Conservation (phyloP, 768 basidiomycete species). For the Hortiboletus campestris region DNA sequence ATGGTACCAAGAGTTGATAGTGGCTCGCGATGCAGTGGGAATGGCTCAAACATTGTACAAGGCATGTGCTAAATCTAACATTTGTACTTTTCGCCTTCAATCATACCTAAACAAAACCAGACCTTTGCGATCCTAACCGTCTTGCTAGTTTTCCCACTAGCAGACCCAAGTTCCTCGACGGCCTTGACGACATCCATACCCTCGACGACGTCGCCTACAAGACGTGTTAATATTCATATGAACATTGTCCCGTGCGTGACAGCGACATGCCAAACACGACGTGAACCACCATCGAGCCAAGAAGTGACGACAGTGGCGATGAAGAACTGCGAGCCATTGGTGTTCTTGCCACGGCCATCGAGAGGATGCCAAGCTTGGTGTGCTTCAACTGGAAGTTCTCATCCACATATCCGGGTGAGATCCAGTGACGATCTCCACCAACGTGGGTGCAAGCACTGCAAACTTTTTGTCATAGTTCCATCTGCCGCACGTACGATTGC, state of each 20-base stretch:
- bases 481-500: conserved; percentile 76
- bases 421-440: not conserved
- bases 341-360: conserved; percentile 80
- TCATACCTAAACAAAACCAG: not conserved
- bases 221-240: not conserved
- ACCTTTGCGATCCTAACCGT: not conserved
- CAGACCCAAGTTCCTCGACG: not conserved
- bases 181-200: not conserved
- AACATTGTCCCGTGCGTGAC: too few relatives aligned
- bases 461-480: conserved; percentile 75
- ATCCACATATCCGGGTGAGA: conserved; percentile 46
- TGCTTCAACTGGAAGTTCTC: conserved; percentile 85
- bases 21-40: not conserved
- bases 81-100: not conserved
- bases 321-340: conserved; percentile 91
- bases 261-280: conserved; percentile 16
- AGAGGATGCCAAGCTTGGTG: conserved; percentile 62
- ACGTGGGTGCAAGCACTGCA: conserved; percentile 22
- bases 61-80: not conserved
- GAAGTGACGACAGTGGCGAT: conserved; percentile 73
- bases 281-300: conserved; percentile 12
- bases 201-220: conserved; percentile 10
- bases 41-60: conserved; percentile 1
- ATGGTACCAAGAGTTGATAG: too few relatives aligned
- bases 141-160: not conserved